These are phyloP conservation scores for Anisogramma anomala DNA, from an alignment of 2,329 filamentous ascomycete genomes.

Conservation along the genomic window DNA sequence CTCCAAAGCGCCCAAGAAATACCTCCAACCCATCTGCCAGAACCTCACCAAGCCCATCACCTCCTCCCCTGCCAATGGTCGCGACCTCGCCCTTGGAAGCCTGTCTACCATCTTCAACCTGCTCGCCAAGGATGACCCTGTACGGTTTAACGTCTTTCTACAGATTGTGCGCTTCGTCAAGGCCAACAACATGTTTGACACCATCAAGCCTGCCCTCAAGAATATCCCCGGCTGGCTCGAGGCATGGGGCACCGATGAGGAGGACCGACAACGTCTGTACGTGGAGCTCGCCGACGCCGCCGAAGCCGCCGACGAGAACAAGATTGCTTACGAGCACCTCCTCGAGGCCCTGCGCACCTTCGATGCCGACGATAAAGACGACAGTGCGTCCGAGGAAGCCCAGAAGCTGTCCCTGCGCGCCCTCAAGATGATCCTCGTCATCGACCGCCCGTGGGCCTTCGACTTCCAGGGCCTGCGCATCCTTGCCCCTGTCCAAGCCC, in stretches of 20 bases:
- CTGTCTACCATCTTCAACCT: conserved; percentile 97
- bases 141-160: conserved; percentile 83
- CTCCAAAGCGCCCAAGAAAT: conserved; percentile 71
- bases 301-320: conserved; percentile 61
- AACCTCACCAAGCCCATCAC: conserved; percentile 81
- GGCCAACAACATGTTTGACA: conserved; percentile 65
- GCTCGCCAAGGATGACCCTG: conserved; percentile 60
- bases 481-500: conserved; percentile 72
- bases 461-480: conserved; percentile 72
- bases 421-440: conserved; percentile 41
- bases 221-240: conserved; percentile 72
- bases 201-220: conserved; percentile 70
- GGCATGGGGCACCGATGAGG: conserved; percentile 70
- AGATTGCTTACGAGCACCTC: conserved; percentile 56
- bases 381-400: conserved; percentile 46
- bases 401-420: conserved; percentile 48
- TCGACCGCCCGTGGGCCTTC: conserved; percentile 40
- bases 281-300: conserved; percentile 73
- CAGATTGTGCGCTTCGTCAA: conserved; percentile 78
- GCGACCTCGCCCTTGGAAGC: conserved; percentile 76
- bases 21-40: conserved; percentile 77
- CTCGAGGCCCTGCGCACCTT: conserved; percentile 52
- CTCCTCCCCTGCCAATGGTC: conserved; percentile 74
- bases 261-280: conserved; percentile 76
- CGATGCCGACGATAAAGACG: conserved; percentile 42